These are phyloP conservation scores for Cavenderia fasciculata DNA, from an alignment of 78 protist genomes.

Conservation along the genomic window DNA sequence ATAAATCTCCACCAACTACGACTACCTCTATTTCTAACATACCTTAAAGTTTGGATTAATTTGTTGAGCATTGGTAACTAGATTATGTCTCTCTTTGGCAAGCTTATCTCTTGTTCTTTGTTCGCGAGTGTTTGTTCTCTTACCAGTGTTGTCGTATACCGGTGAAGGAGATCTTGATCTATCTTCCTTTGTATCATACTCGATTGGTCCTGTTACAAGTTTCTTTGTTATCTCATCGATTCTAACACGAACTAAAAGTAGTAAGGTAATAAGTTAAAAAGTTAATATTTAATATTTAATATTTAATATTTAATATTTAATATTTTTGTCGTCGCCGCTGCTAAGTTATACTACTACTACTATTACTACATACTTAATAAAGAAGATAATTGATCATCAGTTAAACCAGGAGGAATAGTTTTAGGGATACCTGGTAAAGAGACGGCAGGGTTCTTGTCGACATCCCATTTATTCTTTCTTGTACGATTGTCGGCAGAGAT, in stretches of 20 bases:
- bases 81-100: constrained; percentile 72
- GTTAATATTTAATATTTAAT: background rate
- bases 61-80: constrained; percentile 41
- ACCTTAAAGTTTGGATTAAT: constrained; percentile 62
- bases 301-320: too few species aligned
- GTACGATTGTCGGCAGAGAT: constrained; percentile 3
- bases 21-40: background rate
- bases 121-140: constrained; percentile 91
- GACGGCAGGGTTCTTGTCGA: background rate
- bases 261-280: background rate
- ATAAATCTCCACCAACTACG: too few species aligned
- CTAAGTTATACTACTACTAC: too few species aligned
- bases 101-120: constrained; percentile 76
- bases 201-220: constrained; percentile 50
- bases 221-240: constrained; percentile 80
- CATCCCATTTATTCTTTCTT: constrained; percentile 13
- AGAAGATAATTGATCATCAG: constrained; percentile 60
- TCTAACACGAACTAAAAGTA: constrained; percentile 51
- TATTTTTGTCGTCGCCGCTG: too few species aligned
- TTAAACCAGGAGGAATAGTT: constrained; percentile 62
- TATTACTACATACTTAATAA: constrained; percentile 57
- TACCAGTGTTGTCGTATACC: constrained; percentile 87
- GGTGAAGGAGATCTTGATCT: constrained; percentile 89
- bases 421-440: constrained; percentile 17
- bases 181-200: constrained; percentile 49